A percentile compares a stretch with the other conserved stretches of the same genome.
Conservation (phyloP, 1,284 basidiomycete species). For the Papiliotrema laurentii region DNA sequence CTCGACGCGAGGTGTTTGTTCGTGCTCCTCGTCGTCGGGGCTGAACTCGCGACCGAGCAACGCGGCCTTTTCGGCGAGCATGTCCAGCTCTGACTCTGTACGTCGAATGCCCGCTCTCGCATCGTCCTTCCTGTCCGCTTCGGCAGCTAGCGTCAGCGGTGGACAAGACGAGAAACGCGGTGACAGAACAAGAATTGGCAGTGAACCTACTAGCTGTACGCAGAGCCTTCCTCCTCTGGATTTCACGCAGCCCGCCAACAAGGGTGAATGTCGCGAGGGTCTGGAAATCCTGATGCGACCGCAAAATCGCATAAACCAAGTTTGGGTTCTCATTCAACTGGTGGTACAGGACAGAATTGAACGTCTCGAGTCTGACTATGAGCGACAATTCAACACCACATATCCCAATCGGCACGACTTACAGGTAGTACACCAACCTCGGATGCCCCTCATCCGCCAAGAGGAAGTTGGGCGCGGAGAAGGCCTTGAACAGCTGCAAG, state of each 20-base stretch:
- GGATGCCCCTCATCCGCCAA: conserved; percentile 92
- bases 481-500: conserved; percentile 80
- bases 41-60: conserved; percentile 32
- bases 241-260: conserved; percentile 72
- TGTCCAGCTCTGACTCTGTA: conserved; percentile 40
- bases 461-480: conserved; percentile 81
- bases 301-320: conserved; percentile 77
- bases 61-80: conserved; percentile 44
- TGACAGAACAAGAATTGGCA: neutral
- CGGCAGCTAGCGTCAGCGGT: neutral
- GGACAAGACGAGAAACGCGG: neutral
- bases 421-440: conserved; percentile 84
- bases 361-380: conserved; percentile 62
- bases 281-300: conserved; percentile 76
- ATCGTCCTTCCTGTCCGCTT: conserved; percentile 14
- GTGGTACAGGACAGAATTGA: conserved; percentile 75
- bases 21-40: conserved; percentile 18
- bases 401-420: conserved; percentile 17
- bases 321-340: conserved; percentile 72
- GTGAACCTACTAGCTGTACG: conserved; percentile 54
- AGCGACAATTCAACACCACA: conserved; percentile 1
- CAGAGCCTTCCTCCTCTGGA: conserved; percentile 65
- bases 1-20: no score
- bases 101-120: conserved; percentile 14
- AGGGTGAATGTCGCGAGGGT: conserved; percentile 85